Base-by-base conservation (phyloP, 164 flowering plant genomes). In the Litsea cubeba region DNA sequence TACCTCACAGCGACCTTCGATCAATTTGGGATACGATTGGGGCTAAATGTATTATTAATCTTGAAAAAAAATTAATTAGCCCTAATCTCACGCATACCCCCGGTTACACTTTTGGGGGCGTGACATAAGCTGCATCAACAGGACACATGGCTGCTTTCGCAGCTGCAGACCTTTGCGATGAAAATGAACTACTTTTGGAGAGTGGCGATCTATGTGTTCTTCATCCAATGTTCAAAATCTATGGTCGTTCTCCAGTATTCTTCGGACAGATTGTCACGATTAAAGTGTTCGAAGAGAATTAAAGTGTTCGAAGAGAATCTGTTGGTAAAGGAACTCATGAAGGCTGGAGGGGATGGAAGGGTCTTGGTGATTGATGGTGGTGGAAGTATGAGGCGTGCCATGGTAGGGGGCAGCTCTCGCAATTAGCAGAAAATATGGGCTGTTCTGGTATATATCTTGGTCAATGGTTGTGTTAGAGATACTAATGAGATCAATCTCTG, bases 311-410 rank as follows among this genome's bases (percentile, higher is more conserved):
- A 88, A 73, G 89, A 88, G 80, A 88, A 88, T 75, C 1, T 81
- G 46, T 71, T 88, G 76, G 72, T 88, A 49, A 85, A 89, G 2
- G 85, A 80, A 68, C 82, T 86, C 72, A 85, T 88, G 20, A 89
- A 88, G 78, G 87, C 84, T 81, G 85, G 75, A 71, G 91, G 89
- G 1, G 79, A 88, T 71, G 91, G 91, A 6, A 75, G 89, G 71
- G 89, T 85, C 72, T 85, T 86, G 24, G 89, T 88, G 25, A 87
- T 88, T 12, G 91, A 88, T 78, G 91, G 91, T 2, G 91, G 91
- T 57, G 89, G 87, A 2, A 88, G 91, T 58, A 8, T 74, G 73
- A 79, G 91, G n/a, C 84, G 91, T 78, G 89, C 91, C 1, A 86
- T 88, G 49, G 28, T 88, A 20, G 89, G 91, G 91, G 91, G 46